Evolutionary conservation across 2,329 filamentous ascomycete species (phyloP), one percentile per base, ranked within the genome.

Genomic region (Pezicula neosporulosa): DNA sequence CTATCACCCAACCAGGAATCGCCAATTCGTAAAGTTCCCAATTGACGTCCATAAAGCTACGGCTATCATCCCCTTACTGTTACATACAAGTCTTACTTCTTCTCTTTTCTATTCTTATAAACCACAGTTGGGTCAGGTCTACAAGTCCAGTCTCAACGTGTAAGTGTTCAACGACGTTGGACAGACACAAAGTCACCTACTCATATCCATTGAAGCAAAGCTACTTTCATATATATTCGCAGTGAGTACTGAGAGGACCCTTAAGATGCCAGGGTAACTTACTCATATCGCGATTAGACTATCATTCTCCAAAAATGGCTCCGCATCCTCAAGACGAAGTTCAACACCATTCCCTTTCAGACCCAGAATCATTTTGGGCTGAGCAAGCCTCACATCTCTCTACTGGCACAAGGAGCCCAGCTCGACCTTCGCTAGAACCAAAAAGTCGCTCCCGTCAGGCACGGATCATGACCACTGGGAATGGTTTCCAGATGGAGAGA

Each of bases 401-500:
- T 72, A 87, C 68, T 97, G 92, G 92, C 87, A 95, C 70, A 86
- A 83, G 63, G 78, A 81, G 49, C 92, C 92, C 7, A 78, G 78
- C 12, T 74, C 77, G 1, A 80, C 82, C 0, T 77, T 95, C 19
- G 72, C 72, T 3, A 74, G 72, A 37, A 78, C 76, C 18, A 82
- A 77, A 44, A 92, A 89, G 69, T 81, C 74, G 7, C 74, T 94
- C 4, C 70, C 75, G 48, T 80, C 72, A 57, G 85, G 84, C 50
- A 70, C 76, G n/a, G 73, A 75, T 15, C 85, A 96, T 65, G 78
- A 83, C 39, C 84, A 87, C 64, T 97, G 92, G 91, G 81, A 83
- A 56, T 97, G 93, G 93, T 97, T 96, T 60, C 82, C 89, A 0
- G 89, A 84, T 56, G 93, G 92, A 56, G 85, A 94, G 72, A 89